Evolutionary conservation across 768 basidiomycete species (phyloP).

Genomic region (Panellus pusillus): DNA sequence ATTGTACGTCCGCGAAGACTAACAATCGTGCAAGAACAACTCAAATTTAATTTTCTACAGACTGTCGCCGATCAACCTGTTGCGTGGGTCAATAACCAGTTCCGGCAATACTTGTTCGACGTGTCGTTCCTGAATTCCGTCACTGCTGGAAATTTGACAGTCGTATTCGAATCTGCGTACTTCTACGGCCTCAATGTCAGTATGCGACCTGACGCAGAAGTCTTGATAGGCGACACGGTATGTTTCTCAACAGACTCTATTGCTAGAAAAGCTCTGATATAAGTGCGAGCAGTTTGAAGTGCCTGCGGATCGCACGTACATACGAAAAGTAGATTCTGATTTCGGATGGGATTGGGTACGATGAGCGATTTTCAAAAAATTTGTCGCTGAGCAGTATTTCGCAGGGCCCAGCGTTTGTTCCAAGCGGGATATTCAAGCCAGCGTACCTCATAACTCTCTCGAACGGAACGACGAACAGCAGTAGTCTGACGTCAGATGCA

Average conservation of each 20-base stretch:
- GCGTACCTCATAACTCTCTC: conserved; percentile 50
- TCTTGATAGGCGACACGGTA: conserved; percentile 36
- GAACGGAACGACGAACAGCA: conserved; percentile 14
- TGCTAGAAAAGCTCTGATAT: neutral
- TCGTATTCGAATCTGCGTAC: conserved; percentile 54
- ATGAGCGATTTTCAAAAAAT: neutral
- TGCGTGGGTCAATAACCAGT: conserved; percentile 60
- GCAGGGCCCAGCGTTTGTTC: conserved; percentile 58
- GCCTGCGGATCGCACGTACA: conserved; percentile 45
- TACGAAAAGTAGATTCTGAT: conserved; percentile 53
- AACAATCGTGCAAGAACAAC: neutral
- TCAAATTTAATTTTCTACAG: conserved; percentile 25
- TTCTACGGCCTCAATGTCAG: conserved; percentile 56
- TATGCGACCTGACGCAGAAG: conserved; percentile 46
- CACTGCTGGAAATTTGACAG: conserved; percentile 39
- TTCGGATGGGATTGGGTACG: conserved; percentile 65
- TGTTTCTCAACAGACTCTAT: conserved; percentile 1
- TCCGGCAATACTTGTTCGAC: conserved; percentile 55
- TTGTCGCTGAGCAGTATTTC: neutral
- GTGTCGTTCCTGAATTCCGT: conserved; percentile 42
- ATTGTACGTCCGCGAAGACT: conserved; percentile 36
- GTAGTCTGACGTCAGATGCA: conserved; percentile 26
- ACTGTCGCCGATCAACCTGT: conserved; percentile 51
- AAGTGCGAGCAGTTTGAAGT: conserved; percentile 46
- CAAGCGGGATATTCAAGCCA: conserved; percentile 54